Evolutionary conservation across 257 asterid genomes (phyloP), one percentile per base, ranked within the genome.

Genomic region (Petrea volubilis): DNA sequence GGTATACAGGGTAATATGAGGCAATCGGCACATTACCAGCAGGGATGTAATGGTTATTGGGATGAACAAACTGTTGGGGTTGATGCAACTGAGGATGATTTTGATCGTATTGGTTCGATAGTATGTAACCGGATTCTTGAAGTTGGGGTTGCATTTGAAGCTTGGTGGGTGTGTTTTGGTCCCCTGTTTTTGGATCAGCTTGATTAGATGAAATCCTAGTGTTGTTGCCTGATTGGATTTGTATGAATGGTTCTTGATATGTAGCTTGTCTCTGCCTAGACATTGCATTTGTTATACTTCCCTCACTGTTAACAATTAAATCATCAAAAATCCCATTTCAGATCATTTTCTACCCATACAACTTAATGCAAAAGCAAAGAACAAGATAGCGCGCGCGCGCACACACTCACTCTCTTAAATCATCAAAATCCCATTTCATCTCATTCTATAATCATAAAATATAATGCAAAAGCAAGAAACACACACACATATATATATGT

Each of bases 251-350:
- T 65, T 93, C 97, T 71, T 88, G 91, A 82, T 81, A 83, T 21
- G 79, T 36, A 75, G 81, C 46, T 68, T 86, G 93, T 33, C 80
- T 87, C 81, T 80, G 95, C 80, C 90, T 80, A 62, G 90, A 85
- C 60, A 83, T 59, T 18, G 90, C 86, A 65, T 85, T 88, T 71
- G 85, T 69, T 7, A 73, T 63, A 83, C 96, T 90, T 64, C 91
- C 91, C 43, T 93, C 98, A 79, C 94, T 87, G 84, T 56, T n/a
- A 78, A 0, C 69, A 75, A 72, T 51, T 34, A 51, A n/a, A 73
- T 38, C 51, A 55, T 9, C 49, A 73, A 58, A n/a, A 7, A 73
- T 62, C 66, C 73, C 59, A 80, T 25, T 65, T 83, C 36, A 69
- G 75, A 60, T 69, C 47, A 75, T 14, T 36, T 51, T 67, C 52